Base-by-base conservation (phyloP, 495 filamentous ascomycete species). In the Beverwykella pulmonaria region DNA sequence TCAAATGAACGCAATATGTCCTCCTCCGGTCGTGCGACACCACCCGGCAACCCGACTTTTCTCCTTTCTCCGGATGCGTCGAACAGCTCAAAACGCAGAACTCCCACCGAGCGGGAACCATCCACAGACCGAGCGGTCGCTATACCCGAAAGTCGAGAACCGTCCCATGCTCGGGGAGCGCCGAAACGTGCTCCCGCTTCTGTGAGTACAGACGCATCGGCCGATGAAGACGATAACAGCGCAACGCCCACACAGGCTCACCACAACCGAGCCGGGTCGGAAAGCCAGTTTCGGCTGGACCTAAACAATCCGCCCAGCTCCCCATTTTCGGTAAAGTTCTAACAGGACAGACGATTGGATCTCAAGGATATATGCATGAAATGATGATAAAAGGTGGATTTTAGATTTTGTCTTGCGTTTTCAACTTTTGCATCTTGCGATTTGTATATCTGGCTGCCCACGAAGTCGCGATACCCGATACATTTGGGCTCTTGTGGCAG, bases 171-270 rank as follows among this genome's bases (percentile, higher is more conserved):
- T 59, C 58, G 39, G 25, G 59, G 26, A 34, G 64, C 52, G 34
- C 68, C 49, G 50, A 58, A 41, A 20, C 71, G 59, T 44, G 53
- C 36, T 49, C 60, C 64, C 0, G 44, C 68, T 9, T 48, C 63
- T 27, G 26, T 71, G 34, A 71, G 25, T 23, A 47, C 53, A 20
- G 61, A 59, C 10, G 27, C 49, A 26, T 32, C 50, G 9, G 44
- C 29, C 29, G 68, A 70, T 15, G 68, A 73, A 12, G 71, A 71
- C 12, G 71, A 74, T 32, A 64, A 69, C 29, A 67, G 59, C 36
- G 61, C 66, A 30, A 74, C 71, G 15, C 71, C 71, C 6, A 73
- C 70, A 12, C 67, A 71, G 36, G 70, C 65, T 4, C 65, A 67
- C n/a, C 65, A 69, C 46, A 47, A 25, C 23, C 65, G 62, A 25